Evolutionary conservation across 2,329 filamentous ascomycete species (phyloP), one percentile per base, ranked within the genome.

Genomic region (Monosporascus sp.): DNA sequence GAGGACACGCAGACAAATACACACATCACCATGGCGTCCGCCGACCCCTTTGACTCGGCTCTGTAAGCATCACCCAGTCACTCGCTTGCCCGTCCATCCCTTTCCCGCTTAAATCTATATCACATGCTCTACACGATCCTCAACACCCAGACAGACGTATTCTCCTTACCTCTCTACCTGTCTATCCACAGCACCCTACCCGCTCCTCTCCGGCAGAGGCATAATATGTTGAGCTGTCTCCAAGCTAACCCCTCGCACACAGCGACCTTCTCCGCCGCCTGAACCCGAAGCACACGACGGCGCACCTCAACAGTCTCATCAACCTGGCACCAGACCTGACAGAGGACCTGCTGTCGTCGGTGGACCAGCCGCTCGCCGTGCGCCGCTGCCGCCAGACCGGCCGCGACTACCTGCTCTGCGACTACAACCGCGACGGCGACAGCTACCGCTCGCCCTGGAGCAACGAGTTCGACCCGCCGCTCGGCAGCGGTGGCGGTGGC

Each of bases 371-470:
- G 24, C 86, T 99, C 53, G 86, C 88, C 55, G 82, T 95, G 58
- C 86, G 88, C 64, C 88, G 89, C 61, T 97, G 94, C 79, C 84
- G 85, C 63, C 89, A 92, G 74, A 88, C 90, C 35, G 91, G 91
- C 64, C 89, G 93, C 63, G 94, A 97, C 75, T 99, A 96, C 78
- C 85, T 99, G 50, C 88, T 97, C 67, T 99, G 94, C 80, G 94
- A 99, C 81, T 99, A 99, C 82, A 99, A 99, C 81, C 92, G 94
- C 60, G 94, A 99, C 74, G 94, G 94, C 58, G 93, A 97, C 76
- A 95, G 89, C 74, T 96, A 96, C 81, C 88, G 94, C 58, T 96
- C 90, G 60, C 94, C 94, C n/a, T 99, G 94, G 94, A 94, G 88
- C 75, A 97, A 97, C 75, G 89, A 96, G 74, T 99, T 99, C 72